Base-by-base conservation (phyloP, 2,329 filamentous ascomycete genomes). In the Trichoderma semiorbis region DNA sequence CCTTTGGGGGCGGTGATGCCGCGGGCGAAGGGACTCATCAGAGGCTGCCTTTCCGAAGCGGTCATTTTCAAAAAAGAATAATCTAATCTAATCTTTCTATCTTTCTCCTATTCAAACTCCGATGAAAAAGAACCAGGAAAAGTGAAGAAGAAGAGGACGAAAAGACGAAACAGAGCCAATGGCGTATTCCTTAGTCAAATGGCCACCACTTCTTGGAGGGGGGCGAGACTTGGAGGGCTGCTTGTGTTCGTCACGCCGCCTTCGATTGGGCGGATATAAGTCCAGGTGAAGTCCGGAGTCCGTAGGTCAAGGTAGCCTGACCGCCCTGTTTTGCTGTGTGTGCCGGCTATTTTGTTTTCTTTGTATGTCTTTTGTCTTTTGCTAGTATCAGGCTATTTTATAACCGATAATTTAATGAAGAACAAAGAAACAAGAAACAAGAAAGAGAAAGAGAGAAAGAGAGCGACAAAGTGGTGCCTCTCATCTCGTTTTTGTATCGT, bases 1-100 rank as follows among this genome's bases (percentile, higher is more conserved):
- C 67, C 55, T 28, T 69, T 69, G 50, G 67, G 67, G 58, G 60
- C 39, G 67, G 67, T 62, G 39, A 69, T 26, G 14, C 57, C 55
- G 16, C 55, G 57, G 39, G 53, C 57, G 8, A 53, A 21, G 16
- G 28, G 28, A 61, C 28, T 47, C 67, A 69, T 69, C 39, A 62
- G 58, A 32, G 57, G 39, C 57, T 69, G 57, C 39, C 30, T 50
- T 61, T 69, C 57, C 57, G 57, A 28, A 28, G 39, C 30, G 12
- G 57, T 62, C 67, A 69, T 69, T n/a, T 53, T 50, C 6, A 12
- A 18, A 18, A 36, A 43, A 43, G 14, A 18, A 18, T 0, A 6
- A 34, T 28, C 30, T 55, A 24, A 4, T 66, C 6, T 24, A 8
- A 28, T 34, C 14, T 57, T 21, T 66, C 10, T n/a, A 18, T 34